phyloP scores from a whole-genome alignment of 768 basidiomycete species.

The Xerocomellus dryophilus region DNA sequence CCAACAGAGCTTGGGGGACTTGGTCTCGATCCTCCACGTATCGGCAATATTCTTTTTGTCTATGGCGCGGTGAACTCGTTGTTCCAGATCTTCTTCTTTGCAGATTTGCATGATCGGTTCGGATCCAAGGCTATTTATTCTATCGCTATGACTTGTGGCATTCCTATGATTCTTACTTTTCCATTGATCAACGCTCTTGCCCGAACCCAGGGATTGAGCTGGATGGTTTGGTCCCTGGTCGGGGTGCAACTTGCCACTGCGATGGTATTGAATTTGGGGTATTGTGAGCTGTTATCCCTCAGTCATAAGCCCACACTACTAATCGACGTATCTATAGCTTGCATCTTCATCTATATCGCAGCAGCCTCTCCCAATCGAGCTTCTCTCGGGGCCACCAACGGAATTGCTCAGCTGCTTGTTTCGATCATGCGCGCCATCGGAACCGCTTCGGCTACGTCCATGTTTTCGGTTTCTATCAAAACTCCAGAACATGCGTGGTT shows the following conservation, averaged over 20 bases:
- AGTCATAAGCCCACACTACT: not conserved
- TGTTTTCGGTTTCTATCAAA: slow-evolving; percentile 65
- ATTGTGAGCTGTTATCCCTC: slow-evolving; percentile 41
- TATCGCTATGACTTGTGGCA: slow-evolving; percentile 43
- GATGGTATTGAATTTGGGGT: slow-evolving; percentile 51
- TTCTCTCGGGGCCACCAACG: slow-evolving; percentile 72
- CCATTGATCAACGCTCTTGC: slow-evolving; percentile 61
- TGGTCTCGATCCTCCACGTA: slow-evolving; percentile 60
- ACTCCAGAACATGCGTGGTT: slow-evolving; percentile 31
- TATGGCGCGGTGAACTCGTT: slow-evolving; percentile 63
- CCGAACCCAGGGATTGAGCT: slow-evolving; percentile 44
- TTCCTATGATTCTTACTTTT: slow-evolving; percentile 57
- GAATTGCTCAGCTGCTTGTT: slow-evolving; percentile 47
- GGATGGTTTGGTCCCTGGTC: slow-evolving; percentile 49
- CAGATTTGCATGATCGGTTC: slow-evolving; percentile 52
- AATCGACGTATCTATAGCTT: slow-evolving; percentile 39
- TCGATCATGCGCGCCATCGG: slow-evolving; percentile 47
- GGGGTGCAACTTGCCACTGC: slow-evolving; percentile 46
- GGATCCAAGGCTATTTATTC: slow-evolving; percentile 66
- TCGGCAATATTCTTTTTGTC: slow-evolving; percentile 61
- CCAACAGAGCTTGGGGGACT: slow-evolving; percentile 67
- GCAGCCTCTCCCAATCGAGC: slow-evolving; percentile 63
- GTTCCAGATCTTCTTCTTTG: slow-evolving; percentile 67
- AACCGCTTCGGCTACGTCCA: slow-evolving; percentile 55
- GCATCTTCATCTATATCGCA: slow-evolving; percentile 68